Base-by-base conservation (phyloP, 257 asterid genomes). In the Perilla frutescens region DNA sequence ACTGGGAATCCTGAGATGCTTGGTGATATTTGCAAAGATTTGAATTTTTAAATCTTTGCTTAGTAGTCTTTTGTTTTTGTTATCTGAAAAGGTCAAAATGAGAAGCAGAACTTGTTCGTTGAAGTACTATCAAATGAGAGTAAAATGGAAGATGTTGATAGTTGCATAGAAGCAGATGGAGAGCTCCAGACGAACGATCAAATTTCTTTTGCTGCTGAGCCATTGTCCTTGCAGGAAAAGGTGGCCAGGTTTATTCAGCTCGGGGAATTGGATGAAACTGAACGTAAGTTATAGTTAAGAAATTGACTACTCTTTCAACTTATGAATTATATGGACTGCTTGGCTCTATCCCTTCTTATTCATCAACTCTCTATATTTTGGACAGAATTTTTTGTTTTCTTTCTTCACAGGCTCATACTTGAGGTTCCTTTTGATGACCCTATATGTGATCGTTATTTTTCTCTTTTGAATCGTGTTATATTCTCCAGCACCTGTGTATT, bases 241-340 rank as follows among this genome's bases (percentile, higher is more conserved):
- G 88, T 73, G 70, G 80, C 87, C 50, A 88, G 76, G 15, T 91
- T 91, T 84, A 80, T 94, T 68, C 83, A 82, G 80, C 77, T 67
- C 53, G 99, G 99, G 39, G 88, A 86, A 79, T 68, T 91, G 84
- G 97, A 86, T 67, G 50, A 43, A 54, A 34, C 67, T 82, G 96
- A 85, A 77, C 90, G 99, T 90, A 81, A 77, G 71, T 72, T 73
- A 8, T 62, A n/a, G 71, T 45, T 59, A 47, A 55, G 63, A 10
- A 73, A 62, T 51, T 8, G 5, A 7, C 14, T 45, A 41, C 47
- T 43, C 15, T 44, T 44, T 70, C 4, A 15, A 57, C 68, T 58
- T 32, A n/a, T 32, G 14, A 57, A 39, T 59, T 1, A 14, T 45
- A 7, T 61, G 61, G 15, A 60, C 29, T 68, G 49, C 12, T 41